Evolutionary conservation across 164 flowering plant species (phyloP).

Genomic region (Houttuynia cordata): DNA sequence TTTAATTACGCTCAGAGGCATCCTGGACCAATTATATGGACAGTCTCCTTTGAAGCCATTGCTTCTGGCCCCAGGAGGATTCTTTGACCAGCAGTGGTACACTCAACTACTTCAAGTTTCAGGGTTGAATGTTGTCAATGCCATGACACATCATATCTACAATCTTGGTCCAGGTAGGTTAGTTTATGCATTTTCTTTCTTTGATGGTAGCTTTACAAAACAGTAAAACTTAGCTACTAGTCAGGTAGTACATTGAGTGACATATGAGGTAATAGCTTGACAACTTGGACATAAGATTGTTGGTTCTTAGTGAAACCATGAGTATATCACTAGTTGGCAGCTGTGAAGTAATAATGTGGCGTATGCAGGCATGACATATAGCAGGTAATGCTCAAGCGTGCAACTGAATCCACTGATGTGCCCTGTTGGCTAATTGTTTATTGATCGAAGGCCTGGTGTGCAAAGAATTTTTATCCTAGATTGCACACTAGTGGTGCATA

Average conservation of each 20-base stretch:
- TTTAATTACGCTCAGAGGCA: slow-evolving; percentile 36
- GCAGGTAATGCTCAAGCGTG: no score
- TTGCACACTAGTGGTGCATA: no score
- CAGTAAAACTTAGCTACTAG: no score
- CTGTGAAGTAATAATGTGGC: neutral
- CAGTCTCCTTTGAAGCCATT: slow-evolving; percentile 31
- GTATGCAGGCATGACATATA: neutral
- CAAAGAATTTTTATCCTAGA: no score
- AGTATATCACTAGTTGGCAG: neutral
- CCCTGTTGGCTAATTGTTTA: no score
- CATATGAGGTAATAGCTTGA: neutral
- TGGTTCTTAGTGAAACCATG: neutral
- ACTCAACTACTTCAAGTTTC: slow-evolving; percentile 58
- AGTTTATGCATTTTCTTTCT: neutral
- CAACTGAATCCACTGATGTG: no score
- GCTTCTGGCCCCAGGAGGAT: slow-evolving; percentile 92
- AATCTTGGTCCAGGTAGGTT: slow-evolving; percentile 62
- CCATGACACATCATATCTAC: slow-evolving; percentile 78
- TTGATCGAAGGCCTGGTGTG: no score
- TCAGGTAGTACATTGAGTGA: neutral
- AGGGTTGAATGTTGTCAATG: slow-evolving; percentile 44
- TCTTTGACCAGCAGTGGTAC: slow-evolving; percentile 59
- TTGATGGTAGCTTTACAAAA: neutral
- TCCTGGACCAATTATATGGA: slow-evolving; percentile 42
- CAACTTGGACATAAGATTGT: neutral